A percentile compares a stretch with the other conserved stretches of the same genome.
phyloP scores from a whole-genome alignment of 1,139 yeast species.

The Pichia sp. region DNA sequence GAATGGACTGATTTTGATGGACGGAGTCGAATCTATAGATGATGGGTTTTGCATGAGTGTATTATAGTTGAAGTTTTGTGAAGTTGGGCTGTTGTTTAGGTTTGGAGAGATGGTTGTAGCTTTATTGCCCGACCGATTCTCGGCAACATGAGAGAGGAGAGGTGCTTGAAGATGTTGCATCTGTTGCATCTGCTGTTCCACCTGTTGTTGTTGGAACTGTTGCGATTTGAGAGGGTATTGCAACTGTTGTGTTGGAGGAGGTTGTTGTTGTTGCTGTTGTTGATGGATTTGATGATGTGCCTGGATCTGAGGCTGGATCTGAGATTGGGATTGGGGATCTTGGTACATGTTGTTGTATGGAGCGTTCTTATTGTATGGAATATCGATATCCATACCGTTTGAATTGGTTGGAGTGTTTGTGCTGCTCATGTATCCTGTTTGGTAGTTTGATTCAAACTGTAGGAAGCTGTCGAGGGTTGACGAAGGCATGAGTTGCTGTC shows the following conservation, averaged over 20 bases:
- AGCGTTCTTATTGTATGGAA: too few species aligned
- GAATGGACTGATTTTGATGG: not conserved
- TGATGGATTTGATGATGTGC: not conserved
- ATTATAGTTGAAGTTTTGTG: not conserved
- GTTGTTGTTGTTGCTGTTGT: not conserved
- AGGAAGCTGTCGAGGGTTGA: slow-evolving; percentile 3
- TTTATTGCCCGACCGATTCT: not conserved
- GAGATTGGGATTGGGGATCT: too few species aligned
- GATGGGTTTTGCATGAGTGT: not conserved
- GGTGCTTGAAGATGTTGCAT: not conserved
- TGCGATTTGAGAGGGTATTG: not conserved
- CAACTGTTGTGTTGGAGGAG: not conserved
- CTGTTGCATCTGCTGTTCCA: not conserved
- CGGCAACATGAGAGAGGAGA: slow-evolving; percentile 1
- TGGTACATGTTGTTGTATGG: too few species aligned
- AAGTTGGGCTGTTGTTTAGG: not conserved
- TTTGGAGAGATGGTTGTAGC: not conserved
- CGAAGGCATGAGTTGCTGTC: not conserved
- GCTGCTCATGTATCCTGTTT: too few species aligned
- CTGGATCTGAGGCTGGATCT: not conserved
- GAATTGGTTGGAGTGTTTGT: not conserved
- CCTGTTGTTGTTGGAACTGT: not conserved
- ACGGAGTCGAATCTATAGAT: not conserved
- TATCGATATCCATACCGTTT: too few species aligned
- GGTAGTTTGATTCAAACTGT: not conserved